Percentiles rank a stretch among this genome's conserved stretches.
These are phyloP conservation scores for Gossypium turneri DNA, from an alignment of 345 rosid species.

Conservation along the genomic window DNA sequence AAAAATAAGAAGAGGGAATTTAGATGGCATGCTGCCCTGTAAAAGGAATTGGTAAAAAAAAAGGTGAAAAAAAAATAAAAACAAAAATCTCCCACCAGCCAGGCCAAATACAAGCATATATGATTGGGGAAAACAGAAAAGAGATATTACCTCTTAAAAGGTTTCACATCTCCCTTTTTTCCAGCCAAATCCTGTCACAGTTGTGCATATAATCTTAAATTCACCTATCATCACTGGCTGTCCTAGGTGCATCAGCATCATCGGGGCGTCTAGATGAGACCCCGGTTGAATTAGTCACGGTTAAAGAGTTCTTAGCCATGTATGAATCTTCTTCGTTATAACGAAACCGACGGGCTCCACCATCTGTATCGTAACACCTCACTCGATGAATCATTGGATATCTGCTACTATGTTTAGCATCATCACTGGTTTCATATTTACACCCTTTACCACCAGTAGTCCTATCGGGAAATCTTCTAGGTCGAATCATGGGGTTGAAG, in stretches of 20 bases:
- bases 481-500: conserved; percentile 25
- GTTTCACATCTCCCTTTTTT: not conserved
- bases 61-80: not conserved
- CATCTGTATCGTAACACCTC: conserved; percentile 27
- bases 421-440: conserved; percentile 30
- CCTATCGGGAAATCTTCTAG: conserved; percentile 27
- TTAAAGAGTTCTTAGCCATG: conserved; percentile 19
- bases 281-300: conserved; percentile 6
- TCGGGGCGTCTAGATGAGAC: conserved; percentile 4
- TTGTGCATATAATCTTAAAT: not conserved
- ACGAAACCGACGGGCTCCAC: conserved; percentile 19
- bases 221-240: conserved; percentile 6
- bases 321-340: conserved; percentile 20
- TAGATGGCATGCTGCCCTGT: not conserved
- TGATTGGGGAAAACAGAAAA: not conserved
- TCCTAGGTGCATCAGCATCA: conserved; percentile 4
- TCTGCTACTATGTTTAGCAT: conserved; percentile 29
- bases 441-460: conserved; percentile 22
- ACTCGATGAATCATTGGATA: conserved; percentile 28
- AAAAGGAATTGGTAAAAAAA: too few species aligned
- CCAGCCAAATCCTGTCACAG: conserved; percentile 1
- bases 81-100: not conserved
- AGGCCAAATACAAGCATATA: not conserved
- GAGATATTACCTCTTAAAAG: not conserved
- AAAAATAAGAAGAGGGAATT: not conserved